Base-by-base conservation (phyloP, 352 stramenopile genomes). In the Pythium rhizo-oryzae region DNA sequence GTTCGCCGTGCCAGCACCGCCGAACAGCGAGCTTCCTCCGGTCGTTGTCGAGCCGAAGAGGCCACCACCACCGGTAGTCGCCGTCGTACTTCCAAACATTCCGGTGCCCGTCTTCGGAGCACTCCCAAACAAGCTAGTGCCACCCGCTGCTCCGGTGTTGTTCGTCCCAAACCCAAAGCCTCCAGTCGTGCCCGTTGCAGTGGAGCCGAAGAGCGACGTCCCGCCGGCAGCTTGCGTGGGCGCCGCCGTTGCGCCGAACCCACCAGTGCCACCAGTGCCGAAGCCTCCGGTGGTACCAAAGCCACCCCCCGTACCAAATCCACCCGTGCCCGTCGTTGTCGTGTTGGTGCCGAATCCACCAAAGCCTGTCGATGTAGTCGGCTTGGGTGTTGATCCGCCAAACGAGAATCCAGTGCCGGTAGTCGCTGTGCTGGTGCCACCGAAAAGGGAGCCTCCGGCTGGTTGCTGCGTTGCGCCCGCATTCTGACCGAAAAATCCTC, bases 401-500 rank as follows among this genome's bases (percentile, higher is more conserved):
- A 71, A 75, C 25, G 49, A 60, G 30, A 77, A 77, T 3, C 49
- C 56, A 0, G 51, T 54, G 19, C 46, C 64, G 1, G 71, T 67
- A 9, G 77, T 66, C 30, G 72, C 73, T 47, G 79, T 62, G 23
- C 65, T 53, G 13, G 69, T 60, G 52, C 73, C 66, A 41, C 83
- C 79, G 39, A 90, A 91, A 1, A 86, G 62, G 1, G 80, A 87
- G 1, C 71, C 75, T 2, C 54, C 70, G 8, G 66, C 66, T 47
- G 70, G 70, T 37, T 75, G 66, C 62, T 81, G 28, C 69, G 62
- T 33, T 5, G 55, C 46, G 47, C 53, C 33, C 8, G 49, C 69
- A 25, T 62, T 56, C 51, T 70, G 49, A 47, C 76, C 78, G 63
- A 86, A 85, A 43, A 85, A 85, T 9, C 73, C 68, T 30, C 75